These are phyloP conservation scores for Aspergillus sclerotiicarbonarius DNA, from an alignment of 495 filamentous ascomycete genomes.

Conservation along the genomic window DNA sequence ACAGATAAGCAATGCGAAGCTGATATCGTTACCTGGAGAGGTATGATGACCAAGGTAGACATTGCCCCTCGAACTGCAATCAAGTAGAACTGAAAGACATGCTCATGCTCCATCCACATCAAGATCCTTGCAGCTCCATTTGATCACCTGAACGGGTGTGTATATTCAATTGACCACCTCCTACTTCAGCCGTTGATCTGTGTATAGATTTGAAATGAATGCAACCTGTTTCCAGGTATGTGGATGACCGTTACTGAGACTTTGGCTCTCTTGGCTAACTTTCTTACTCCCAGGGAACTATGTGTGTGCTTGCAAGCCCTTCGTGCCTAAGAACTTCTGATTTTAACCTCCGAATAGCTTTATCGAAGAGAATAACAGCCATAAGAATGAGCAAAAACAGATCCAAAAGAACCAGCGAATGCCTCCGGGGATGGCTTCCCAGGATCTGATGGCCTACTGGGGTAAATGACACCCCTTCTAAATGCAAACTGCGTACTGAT, in stretches of 20 bases:
- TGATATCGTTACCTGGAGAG: constrained; percentile 89
- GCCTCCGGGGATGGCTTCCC: constrained; percentile 55
- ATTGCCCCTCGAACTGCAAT: neutral
- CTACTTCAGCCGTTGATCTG: constrained; percentile 12
- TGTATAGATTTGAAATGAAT: constrained; percentile 86
- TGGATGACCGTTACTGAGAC: constrained; percentile 1
- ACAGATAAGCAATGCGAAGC: constrained; percentile 64
- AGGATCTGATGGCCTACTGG: constrained; percentile 67
- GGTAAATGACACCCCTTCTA: constrained; percentile 31
- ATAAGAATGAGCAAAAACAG: constrained; percentile 56
- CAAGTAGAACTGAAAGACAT: neutral
- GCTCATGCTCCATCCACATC: neutral
- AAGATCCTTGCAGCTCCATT: constrained; percentile 85
- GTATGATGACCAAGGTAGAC: constrained; percentile 95
- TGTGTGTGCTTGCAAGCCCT: constrained; percentile 52
- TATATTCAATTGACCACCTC: neutral
- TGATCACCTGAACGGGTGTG: constrained; percentile 76
- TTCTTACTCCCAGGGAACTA: constrained; percentile 59
- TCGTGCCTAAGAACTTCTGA: neutral
- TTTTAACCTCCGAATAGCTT: constrained; percentile 55
- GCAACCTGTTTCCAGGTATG: constrained; percentile 85
- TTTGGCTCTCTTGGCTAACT: constrained; percentile 13
- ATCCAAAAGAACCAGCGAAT: constrained; percentile 51
- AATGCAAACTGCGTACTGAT: constrained; percentile 15
- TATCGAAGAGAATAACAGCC: constrained; percentile 84